These are phyloP conservation scores for Rhododendron kiyosumense DNA, from an alignment of 148 eudicot genomes.

Conservation along the genomic window DNA sequence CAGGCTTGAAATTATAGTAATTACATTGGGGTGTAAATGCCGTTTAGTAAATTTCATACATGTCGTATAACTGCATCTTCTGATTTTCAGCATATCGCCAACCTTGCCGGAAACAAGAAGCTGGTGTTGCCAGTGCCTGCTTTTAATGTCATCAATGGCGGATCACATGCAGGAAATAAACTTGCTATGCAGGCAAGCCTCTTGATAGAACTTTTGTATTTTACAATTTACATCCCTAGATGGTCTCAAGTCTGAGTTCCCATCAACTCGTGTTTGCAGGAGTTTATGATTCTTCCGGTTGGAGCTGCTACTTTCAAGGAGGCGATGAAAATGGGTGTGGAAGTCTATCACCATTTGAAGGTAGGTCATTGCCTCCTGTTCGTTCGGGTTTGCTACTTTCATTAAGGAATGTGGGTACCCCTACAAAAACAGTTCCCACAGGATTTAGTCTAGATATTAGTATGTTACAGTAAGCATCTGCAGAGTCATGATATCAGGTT, in stretches of 20 bases:
- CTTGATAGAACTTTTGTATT: neutral
- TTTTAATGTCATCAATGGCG: slow-evolving; percentile 98
- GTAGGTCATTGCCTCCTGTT: slow-evolving; percentile 21
- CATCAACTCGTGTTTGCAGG: slow-evolving; percentile 34
- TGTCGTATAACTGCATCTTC: neutral
- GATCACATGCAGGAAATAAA: slow-evolving; percentile 99
- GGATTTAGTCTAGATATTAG: neutral
- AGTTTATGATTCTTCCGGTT: slow-evolving; percentile 91
- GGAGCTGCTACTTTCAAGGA: slow-evolving; percentile 88
- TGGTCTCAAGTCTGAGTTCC: neutral
- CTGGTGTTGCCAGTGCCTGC: slow-evolving; percentile 96
- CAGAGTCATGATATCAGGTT: neutral
- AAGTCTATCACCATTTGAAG: slow-evolving; percentile 94
- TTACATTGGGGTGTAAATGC: neutral
- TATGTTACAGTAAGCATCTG: neutral
- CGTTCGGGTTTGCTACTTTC: neutral
- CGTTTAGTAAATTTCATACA: neutral
- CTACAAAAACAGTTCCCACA: neutral
- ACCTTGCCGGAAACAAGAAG: slow-evolving; percentile 89
- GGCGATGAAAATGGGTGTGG: slow-evolving; percentile 99
- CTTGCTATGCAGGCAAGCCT: slow-evolving; percentile 83
- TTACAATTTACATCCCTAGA: neutral
- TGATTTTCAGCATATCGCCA: slow-evolving; percentile 79
- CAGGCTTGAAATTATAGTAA: neutral
- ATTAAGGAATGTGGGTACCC: neutral